A percentile compares a stretch with the other conserved stretches of the same genome.
phyloP scores from a whole-genome alignment of 495 filamentous ascomycete genomes.

The Lentithecium fluviatile region DNA sequence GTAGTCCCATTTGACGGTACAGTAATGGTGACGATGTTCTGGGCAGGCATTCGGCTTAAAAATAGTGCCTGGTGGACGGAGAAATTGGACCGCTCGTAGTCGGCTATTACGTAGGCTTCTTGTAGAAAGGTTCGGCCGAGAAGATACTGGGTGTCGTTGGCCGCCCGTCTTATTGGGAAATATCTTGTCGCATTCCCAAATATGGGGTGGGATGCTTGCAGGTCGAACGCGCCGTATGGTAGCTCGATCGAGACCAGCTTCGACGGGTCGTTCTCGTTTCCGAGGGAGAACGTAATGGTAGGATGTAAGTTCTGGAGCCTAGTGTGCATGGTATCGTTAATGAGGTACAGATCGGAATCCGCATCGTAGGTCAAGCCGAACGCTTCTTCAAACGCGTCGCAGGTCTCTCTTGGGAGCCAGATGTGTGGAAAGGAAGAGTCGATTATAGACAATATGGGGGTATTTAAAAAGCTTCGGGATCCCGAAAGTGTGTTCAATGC shows the following conservation, averaged over 20 bases:
- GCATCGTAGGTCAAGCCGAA: conserved; percentile 52
- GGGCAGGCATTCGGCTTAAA: not conserved
- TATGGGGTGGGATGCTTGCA: conserved; percentile 32
- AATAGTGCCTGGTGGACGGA: conserved; percentile 40
- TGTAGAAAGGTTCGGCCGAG: conserved; percentile 58
- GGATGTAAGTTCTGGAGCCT: conserved; percentile 46
- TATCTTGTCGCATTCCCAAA: conserved; percentile 45
- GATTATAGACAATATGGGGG: conserved; percentile 39
- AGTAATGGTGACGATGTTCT: conserved; percentile 3
- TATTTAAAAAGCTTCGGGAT: not conserved
- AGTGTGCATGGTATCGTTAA: conserved; percentile 48
- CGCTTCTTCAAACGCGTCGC: conserved; percentile 51
- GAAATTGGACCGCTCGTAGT: conserved; percentile 49
- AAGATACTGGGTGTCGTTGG: conserved; percentile 52
- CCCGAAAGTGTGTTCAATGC: conserved; percentile 1
- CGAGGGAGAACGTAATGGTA: conserved; percentile 50
- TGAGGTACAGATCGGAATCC: conserved; percentile 47
- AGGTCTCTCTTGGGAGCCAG: conserved; percentile 53
- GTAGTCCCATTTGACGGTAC: not conserved
- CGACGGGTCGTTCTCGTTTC: conserved; percentile 42
- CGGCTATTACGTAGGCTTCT: conserved; percentile 52
- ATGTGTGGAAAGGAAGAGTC: conserved; percentile 55
- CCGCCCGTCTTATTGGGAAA: conserved; percentile 53
- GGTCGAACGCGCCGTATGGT: conserved; percentile 55
- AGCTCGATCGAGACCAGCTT: conserved; percentile 48